These are phyloP conservation scores for Nidularia sp. DNA, from an alignment of 768 basidiomycete species.

Conservation along the genomic window DNA sequence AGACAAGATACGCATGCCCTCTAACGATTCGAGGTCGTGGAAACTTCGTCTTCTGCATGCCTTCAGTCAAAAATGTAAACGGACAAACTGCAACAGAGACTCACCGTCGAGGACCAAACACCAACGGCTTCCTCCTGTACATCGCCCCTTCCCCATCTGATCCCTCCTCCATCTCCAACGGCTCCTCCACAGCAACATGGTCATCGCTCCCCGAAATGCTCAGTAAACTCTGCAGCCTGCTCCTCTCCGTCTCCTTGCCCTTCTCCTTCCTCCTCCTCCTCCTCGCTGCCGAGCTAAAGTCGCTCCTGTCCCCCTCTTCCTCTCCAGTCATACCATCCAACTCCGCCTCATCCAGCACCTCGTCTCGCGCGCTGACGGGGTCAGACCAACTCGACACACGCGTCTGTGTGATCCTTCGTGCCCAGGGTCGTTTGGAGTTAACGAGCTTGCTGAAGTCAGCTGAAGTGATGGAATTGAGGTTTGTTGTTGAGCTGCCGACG, in stretches of 20 bases:
- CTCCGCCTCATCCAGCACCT: conserved; percentile 1
- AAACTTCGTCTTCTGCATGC: conserved; percentile 55
- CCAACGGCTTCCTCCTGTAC: background rate
- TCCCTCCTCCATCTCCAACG: background rate
- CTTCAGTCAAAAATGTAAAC: conserved; percentile 3
- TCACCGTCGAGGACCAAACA: conserved; percentile 22
- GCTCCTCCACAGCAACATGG: background rate
- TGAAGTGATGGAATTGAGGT: conserved; percentile 10
- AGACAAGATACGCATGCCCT: conserved; percentile 41
- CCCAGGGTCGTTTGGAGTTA: conserved; percentile 37
- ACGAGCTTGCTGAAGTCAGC: conserved; percentile 25
- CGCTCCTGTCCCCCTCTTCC: conserved; percentile 1
- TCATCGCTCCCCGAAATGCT: conserved; percentile 13
- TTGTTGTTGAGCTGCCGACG: conserved; percentile 20
- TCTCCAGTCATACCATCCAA: conserved; percentile 1
- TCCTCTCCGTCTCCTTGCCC: conserved; percentile 13
- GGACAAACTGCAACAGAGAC: conserved; percentile 7
- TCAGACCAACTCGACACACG: conserved; percentile 21
- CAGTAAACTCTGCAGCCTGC: conserved; percentile 22
- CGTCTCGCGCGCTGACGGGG: conserved; percentile 13
- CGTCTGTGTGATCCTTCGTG: conserved; percentile 25
- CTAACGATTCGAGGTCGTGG: conserved; percentile 53
- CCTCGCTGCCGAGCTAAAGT: background rate
- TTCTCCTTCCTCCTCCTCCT: too few species aligned
- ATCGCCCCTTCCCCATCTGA: background rate